phyloP scores from a whole-genome alignment of 164 flowering plant genomes.

The Vitis amurensis region DNA sequence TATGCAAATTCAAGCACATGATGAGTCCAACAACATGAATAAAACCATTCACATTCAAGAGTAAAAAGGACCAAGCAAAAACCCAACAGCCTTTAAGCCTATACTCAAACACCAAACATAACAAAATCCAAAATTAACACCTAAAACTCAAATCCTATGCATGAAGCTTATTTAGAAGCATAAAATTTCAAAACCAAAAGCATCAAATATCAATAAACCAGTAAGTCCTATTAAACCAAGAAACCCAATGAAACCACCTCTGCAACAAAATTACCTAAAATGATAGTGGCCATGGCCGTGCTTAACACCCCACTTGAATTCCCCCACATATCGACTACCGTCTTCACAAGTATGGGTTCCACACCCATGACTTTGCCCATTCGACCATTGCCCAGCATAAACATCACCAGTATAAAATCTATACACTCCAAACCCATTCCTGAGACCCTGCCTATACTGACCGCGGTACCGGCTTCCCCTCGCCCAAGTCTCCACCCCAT shows the following conservation, averaged over 20 bases:
- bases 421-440: constrained; percentile 57
- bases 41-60: background rate
- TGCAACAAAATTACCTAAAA: constrained; percentile 37
- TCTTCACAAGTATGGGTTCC: constrained; percentile 62
- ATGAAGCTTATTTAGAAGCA: no score
- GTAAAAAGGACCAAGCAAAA: background rate
- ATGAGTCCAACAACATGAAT: background rate
- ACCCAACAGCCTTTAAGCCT: background rate
- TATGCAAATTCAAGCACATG: background rate
- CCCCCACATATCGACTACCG: constrained; percentile 57
- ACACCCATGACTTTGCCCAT: constrained; percentile 60
- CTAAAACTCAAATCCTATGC: no score
- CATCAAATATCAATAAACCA: no score
- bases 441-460: constrained; percentile 52
- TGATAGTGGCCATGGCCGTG: constrained; percentile 61
- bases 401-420: constrained; percentile 59
- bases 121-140: background rate
- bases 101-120: background rate
- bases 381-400: constrained; percentile 58
- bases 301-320: constrained; percentile 62
- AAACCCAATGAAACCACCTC: background rate
- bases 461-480: constrained; percentile 59
- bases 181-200: no score
- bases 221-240: background rate
- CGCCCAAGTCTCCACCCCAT: constrained; percentile 63